Base-by-base conservation (phyloP, 1,284 basidiomycete species). In the Heterobasidion occidentale region DNA sequence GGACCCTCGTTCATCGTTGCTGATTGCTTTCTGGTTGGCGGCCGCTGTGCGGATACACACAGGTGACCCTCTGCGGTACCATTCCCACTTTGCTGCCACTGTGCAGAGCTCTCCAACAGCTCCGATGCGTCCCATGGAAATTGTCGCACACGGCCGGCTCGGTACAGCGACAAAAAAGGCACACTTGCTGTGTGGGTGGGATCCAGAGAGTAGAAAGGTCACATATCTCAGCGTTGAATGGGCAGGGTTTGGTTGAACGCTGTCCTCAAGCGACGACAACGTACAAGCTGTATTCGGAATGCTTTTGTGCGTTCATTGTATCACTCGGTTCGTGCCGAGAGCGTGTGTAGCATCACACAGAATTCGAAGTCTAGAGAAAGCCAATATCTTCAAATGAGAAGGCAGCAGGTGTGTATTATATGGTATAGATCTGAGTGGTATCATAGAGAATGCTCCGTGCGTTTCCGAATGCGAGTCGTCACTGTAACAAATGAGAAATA, bases 161-260 rank as follows among this genome's bases (percentile, higher is more conserved):
- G 97, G 96, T 0, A 99, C 97, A 1, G 96, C 92, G 1, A 98
- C 97, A 3, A 99, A 98, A 42, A 99, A 99, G 73, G 86, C 94
- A 0, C 95, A 98, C 68, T 71, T 99, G 35, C 69, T 99, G 7
- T 97, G 94, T 64, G 84, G 86, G 46, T 96, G 90, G 88, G 84
- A 95, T 65, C 84, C 90, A 52, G 77, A 79, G 47, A 81, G 76
- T 64, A 76, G 81, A 46, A 70, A 78, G 61, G 88, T 87, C 1
- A 82, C 85, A 7, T 93, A 88, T 74, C 82, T 90, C 58, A 90
- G 88, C 57, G 80, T 96, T 59, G 92, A 95, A 70, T 96, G 93
- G 93, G 90, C 92, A 44, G 90, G 91, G 35, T 96, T 94, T 67
- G 93, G 92, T 63, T 94, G 65, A 75, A 52, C 20, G 12, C 34